phyloP scores from a whole-genome alignment of 352 stramenopile genomes.

The Phytophthora sp. region DNA sequence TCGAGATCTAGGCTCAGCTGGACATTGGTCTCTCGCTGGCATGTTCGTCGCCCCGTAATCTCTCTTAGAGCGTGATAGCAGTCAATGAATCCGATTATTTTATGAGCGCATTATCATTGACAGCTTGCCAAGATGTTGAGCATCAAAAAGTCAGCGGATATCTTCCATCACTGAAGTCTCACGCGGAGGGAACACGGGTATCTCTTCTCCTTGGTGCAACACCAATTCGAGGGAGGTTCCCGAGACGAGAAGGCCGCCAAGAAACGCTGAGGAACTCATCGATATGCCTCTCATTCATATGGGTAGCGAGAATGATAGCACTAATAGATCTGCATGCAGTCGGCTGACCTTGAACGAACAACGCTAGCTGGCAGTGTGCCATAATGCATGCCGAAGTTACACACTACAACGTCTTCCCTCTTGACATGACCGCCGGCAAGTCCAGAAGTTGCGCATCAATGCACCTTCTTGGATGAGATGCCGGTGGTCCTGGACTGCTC shows the following conservation, averaged over 20 bases:
- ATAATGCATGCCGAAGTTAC: too few relatives aligned
- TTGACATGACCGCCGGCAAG: background rate
- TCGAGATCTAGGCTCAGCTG: conserved; percentile 60
- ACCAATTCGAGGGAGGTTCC: too few relatives aligned
- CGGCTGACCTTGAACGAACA: conserved; percentile 1
- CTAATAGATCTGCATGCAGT: conserved; percentile 18
- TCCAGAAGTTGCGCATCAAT: conserved; percentile 3
- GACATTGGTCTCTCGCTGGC: background rate
- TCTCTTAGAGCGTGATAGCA: conserved; percentile 28
- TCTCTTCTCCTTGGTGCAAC: conserved; percentile 8
- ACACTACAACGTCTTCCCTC: background rate
- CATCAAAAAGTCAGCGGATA: too few relatives aligned
- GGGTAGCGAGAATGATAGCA: conserved; percentile 19
- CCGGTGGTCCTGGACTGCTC: conserved; percentile 8
- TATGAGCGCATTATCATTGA: too few relatives aligned
- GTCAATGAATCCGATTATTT: conserved; percentile 35
- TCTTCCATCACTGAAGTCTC: background rate
- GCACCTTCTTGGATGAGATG: conserved; percentile 21
- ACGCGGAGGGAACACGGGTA: background rate
- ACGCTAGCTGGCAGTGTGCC: too few relatives aligned
- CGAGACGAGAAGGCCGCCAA: background rate
- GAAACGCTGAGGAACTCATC: conserved; percentile 1
- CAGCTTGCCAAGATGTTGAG: too few relatives aligned
- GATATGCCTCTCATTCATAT: conserved; percentile 28
- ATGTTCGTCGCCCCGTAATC: conserved; percentile 8